A percentile compares a stretch with the other conserved stretches of the same genome.
These are phyloP conservation scores for Leccinum olivaceopallidum DNA, from an alignment of 768 basidiomycete genomes.

Conservation along the genomic window DNA sequence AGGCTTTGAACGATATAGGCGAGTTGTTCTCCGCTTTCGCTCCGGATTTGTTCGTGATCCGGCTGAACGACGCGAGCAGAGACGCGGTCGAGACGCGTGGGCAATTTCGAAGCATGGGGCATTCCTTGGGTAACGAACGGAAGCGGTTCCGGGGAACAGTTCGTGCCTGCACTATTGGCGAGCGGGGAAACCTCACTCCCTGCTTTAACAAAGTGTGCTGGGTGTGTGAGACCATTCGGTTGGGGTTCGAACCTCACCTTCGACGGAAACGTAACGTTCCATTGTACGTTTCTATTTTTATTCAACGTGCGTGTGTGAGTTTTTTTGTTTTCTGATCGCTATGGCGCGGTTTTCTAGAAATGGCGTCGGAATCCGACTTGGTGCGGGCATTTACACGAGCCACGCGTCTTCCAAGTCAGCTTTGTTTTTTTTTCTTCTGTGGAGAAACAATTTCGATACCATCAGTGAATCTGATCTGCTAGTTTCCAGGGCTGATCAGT, in stretches of 20 bases:
- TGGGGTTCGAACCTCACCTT: conserved; percentile 24
- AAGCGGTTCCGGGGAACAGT: conserved; percentile 25
- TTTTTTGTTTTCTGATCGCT: conserved; percentile 10
- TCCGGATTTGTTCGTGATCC: background rate
- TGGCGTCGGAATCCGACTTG: conserved; percentile 22
- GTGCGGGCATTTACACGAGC: conserved; percentile 28
- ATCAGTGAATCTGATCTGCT: background rate
- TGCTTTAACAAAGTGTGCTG: conserved; percentile 17
- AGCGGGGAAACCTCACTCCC: conserved; percentile 16
- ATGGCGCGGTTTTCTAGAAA: conserved; percentile 5
- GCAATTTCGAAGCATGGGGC: background rate
- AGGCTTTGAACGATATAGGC: conserved; percentile 23
- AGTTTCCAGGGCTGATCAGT: conserved; percentile 20
- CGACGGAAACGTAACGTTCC: conserved; percentile 17
- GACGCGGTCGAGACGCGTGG: conserved; percentile 17
- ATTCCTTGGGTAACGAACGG: conserved; percentile 21
- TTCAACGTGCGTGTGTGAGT: no score
- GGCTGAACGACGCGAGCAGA: conserved; percentile 8
- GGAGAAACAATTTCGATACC: background rate
- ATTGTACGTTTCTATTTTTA: conserved; percentile 10
- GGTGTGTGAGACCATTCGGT: conserved; percentile 23
- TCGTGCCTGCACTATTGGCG: conserved; percentile 27
- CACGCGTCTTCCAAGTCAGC: conserved; percentile 25
- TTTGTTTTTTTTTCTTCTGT: background rate
- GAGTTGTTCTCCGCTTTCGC: background rate